Evolutionary conservation across 805 yeast genomes (phyloP).

Genomic region (Kodamaea leandrae): DNA sequence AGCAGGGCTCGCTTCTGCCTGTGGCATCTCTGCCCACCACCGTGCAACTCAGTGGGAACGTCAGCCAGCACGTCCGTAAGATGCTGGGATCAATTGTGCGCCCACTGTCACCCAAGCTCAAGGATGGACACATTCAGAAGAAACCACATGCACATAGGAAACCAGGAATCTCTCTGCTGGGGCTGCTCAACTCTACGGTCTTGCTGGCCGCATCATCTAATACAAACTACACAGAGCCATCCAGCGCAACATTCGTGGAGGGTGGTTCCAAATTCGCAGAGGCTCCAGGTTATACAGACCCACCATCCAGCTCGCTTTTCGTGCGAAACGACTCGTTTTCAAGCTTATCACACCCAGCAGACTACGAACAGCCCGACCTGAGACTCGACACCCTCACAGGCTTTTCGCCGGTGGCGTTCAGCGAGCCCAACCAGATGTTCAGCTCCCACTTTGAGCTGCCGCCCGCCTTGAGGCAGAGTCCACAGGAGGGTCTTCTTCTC

Average conservation of each 20-base stretch:
- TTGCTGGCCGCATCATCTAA: background rate
- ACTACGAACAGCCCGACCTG: background rate
- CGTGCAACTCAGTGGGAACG: constrained; percentile 1
- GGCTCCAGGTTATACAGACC: no score
- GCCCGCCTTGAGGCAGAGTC: background rate
- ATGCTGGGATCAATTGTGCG: background rate
- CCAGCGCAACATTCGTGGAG: no score
- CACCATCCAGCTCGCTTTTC: background rate
- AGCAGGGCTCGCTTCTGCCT: constrained; percentile 3
- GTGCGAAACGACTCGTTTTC: constrained; percentile 4
- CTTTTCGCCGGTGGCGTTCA: background rate
- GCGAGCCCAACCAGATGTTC: background rate
- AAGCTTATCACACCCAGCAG: constrained; percentile 2
- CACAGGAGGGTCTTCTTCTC: background rate
- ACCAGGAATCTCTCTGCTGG: background rate
- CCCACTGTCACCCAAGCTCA: constrained; percentile 5
- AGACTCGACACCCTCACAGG: background rate
- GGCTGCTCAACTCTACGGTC: background rate
- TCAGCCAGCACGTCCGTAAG: constrained; percentile 7
- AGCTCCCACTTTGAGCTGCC: constrained; percentile 3
- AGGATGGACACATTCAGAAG: constrained; percentile 10
- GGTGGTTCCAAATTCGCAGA: no score
- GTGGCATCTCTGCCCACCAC: constrained; percentile 1
- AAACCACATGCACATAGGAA: constrained; percentile 1
- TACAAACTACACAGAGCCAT: background rate